Base-by-base conservation (phyloP, 352 stramenopile genomes). In the Blastocystis sp. region DNA sequence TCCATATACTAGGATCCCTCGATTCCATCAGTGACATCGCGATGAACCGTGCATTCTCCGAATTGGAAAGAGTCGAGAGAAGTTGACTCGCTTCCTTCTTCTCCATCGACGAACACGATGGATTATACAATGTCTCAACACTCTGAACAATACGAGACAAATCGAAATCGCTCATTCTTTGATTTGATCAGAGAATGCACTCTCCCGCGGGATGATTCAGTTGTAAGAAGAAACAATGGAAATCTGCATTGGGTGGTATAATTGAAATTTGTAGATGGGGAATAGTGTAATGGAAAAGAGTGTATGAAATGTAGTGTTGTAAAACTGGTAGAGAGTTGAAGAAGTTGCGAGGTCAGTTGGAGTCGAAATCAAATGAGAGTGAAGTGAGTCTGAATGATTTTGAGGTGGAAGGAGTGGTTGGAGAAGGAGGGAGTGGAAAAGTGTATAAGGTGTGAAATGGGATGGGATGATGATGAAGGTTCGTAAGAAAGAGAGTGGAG, bases 371-470 rank as follows among this genome's bases (percentile, higher is more conserved):
- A 46, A 71, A 71, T 46, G 11, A 16, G 24, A 21, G 16, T 46
- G 6, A 48, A 63, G n/a, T 78, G 16, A 38, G 18, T 27, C 27
- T 34, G 21, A 40, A 78, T 78, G 67, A 78, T 27, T 78, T 57
- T 78, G 42, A 63, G 57, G 44, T 61, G 34, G 32, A 32, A 46
- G 11, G 48, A 29, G 27, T 32, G 9, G 44, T 78, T 7, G 46
- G 44, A 24, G 42, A 93, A 84, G 92, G 92, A 59, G 91, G 89
- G 51, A 94, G 93, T 57, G 92, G 91, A 63, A 93, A 93, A 51
- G 91, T 94, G 36, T 75, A n/a, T n/a, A n/a, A n/a, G n/a, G n/a
- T n/a, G n/a, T n/a, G n/a, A n/a, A n/a, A n/a, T n/a, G n/a, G n/a
- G n/a, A n/a, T n/a, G n/a, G n/a, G n/a, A n/a, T n/a, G n/a, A n/a